Evolutionary conservation across 2,329 filamentous ascomycete species (phyloP).

Genomic region (Aspergillus tanneri): DNA sequence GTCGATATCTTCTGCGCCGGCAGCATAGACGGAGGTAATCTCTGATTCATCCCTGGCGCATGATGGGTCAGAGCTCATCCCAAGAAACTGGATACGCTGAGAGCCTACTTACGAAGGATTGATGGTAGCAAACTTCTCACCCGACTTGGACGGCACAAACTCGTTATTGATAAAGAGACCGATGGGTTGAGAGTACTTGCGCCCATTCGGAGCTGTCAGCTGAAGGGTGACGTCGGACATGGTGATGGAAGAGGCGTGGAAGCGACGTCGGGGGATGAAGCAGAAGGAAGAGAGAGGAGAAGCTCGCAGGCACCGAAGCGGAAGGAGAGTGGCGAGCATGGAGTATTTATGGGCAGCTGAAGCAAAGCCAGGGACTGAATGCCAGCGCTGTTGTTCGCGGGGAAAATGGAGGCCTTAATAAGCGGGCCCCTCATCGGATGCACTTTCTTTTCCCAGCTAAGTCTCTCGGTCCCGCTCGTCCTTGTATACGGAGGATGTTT

Average conservation of each 20-base stretch:
- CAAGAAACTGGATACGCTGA: too few relatives aligned
- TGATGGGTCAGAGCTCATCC: constrained; percentile 10
- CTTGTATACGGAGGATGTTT: too few relatives aligned
- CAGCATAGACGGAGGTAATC: constrained; percentile 69
- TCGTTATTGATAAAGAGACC: constrained; percentile 86
- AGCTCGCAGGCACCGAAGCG: background rate
- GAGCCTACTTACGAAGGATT: constrained; percentile 58
- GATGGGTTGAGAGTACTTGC: constrained; percentile 67
- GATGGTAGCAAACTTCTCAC: constrained; percentile 63
- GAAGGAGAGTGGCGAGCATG: too few relatives aligned
- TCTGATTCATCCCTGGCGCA: constrained; percentile 63
- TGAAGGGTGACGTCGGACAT: constrained; percentile 49
- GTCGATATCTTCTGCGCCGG: constrained; percentile 35
- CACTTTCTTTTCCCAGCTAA: constrained; percentile 33
- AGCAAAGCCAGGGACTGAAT: background rate
- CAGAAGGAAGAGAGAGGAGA: constrained; percentile 11
- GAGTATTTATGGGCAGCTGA: background rate
- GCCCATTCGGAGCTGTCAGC: constrained; percentile 73
- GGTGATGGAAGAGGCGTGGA: constrained; percentile 27
- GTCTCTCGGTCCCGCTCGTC: background rate
- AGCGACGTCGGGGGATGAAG: constrained; percentile 17
- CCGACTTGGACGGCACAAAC: constrained; percentile 66
- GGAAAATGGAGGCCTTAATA: constrained; percentile 22
- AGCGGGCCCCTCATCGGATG: constrained; percentile 27
- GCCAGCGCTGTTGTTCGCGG: too few relatives aligned